These are phyloP conservation scores for Senna tora DNA, from an alignment of 306 rosid genomes.

Conservation along the genomic window DNA sequence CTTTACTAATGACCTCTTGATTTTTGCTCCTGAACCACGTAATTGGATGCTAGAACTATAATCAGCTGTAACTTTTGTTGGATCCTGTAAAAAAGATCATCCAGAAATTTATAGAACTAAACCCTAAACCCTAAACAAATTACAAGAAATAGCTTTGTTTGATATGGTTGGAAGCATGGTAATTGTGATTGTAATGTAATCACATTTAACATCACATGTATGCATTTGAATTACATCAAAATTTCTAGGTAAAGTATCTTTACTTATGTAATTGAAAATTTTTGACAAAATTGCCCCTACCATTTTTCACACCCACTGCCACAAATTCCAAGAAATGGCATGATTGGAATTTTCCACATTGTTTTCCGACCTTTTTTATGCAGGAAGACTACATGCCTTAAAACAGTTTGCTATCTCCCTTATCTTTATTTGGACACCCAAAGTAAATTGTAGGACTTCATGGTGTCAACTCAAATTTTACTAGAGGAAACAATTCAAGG, in stretches of 20 bases:
- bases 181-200: too few relatives aligned
- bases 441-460: neutral
- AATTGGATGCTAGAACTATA: slow-evolving; percentile 53
- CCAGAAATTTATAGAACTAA: too few relatives aligned
- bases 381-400: neutral
- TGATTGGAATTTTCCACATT: neutral
- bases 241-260: too few relatives aligned
- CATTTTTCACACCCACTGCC: too few relatives aligned
- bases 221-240: too few relatives aligned
- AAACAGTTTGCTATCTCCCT: neutral
- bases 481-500: slow-evolving; percentile 21
- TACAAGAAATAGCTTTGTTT: too few relatives aligned
- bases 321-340: too few relatives aligned
- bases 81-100: slow-evolving; percentile 51
- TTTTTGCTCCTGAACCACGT: slow-evolving; percentile 84
- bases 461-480: slow-evolving; percentile 1
- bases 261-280: too few relatives aligned
- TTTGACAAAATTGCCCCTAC: too few relatives aligned
- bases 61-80: slow-evolving; percentile 52
- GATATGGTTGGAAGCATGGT: too few relatives aligned
- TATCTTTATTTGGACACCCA: neutral
- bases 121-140: too few relatives aligned
- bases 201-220: too few relatives aligned
- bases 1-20: slow-evolving; percentile 70
- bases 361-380: neutral